Evolutionary conservation across 192 early-diverging fungal species (phyloP).

Genomic region (Backusella morwellensis): DNA sequence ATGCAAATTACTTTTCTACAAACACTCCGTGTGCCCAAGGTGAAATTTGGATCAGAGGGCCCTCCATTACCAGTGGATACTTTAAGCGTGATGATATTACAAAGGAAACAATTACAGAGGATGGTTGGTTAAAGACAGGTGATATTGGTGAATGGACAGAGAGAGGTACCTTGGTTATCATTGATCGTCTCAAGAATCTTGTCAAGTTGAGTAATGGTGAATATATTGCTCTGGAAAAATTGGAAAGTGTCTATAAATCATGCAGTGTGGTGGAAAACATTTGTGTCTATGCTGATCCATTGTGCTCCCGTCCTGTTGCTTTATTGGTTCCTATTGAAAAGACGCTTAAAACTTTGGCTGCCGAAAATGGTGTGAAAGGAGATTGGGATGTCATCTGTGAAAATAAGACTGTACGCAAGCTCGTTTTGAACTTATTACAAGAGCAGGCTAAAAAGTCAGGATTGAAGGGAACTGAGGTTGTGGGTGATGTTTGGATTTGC

Average conservation of each 20-base stretch:
- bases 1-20: constrained; percentile 46
- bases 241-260: constrained; percentile 75
- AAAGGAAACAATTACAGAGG: constrained; percentile 54
- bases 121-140: constrained; percentile 75
- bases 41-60: constrained; percentile 68
- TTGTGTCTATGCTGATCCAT: constrained; percentile 73
- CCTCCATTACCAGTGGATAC: constrained; percentile 61
- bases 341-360: constrained; percentile 42
- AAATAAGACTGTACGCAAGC: constrained; percentile 49
- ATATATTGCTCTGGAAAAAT: constrained; percentile 59
- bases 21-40: constrained; percentile 58
- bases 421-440: constrained; percentile 41
- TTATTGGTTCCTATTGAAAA: constrained; percentile 69
- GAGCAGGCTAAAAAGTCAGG: constrained; percentile 59
- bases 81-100: constrained; percentile 61
- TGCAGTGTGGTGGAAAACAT: constrained; percentile 74
- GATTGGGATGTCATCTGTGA: constrained; percentile 56
- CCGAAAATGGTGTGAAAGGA: constrained; percentile 41
- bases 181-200: constrained; percentile 81
- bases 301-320: constrained; percentile 69
- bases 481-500: constrained; percentile 66
- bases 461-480: constrained; percentile 74
- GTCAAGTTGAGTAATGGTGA: constrained; percentile 77
- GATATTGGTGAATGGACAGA: constrained; percentile 73
- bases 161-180: constrained; percentile 70